These are phyloP conservation scores for Talaromyces atroroseus DNA, from an alignment of 2,329 filamentous ascomycete genomes.

Conservation along the genomic window DNA sequence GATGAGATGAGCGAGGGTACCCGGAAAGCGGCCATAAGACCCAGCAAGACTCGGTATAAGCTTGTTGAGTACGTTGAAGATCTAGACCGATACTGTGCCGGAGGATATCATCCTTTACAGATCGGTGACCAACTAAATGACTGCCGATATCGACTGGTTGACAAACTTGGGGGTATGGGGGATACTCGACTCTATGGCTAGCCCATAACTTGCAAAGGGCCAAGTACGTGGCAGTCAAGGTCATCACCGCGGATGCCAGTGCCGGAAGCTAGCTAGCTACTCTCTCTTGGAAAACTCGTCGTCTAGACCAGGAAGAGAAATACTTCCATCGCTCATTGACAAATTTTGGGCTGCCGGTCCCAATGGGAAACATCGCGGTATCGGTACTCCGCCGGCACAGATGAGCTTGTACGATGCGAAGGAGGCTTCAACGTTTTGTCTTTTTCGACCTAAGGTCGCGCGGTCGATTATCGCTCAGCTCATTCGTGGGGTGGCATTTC, in stretches of 20 bases:
- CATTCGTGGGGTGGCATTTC: constrained; percentile 1
- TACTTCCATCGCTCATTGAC: constrained; percentile 15
- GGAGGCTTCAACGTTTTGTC: constrained; percentile 22
- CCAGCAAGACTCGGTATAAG: constrained; percentile 16
- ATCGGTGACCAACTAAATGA: constrained; percentile 26
- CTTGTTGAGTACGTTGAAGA: constrained; percentile 26
- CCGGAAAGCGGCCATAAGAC: no score
- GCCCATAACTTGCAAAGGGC: constrained; percentile 26
- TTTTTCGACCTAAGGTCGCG: constrained; percentile 24
- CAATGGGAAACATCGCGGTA: not conserved
- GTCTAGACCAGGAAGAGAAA: not conserved
- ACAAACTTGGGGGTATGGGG: constrained; percentile 40
- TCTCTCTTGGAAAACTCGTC: not conserved
- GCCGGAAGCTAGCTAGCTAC: constrained; percentile 19
- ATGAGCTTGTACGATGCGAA: constrained; percentile 22
- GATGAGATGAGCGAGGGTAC: no score
- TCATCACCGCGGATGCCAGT: constrained; percentile 19
- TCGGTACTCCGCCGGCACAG: constrained; percentile 14
- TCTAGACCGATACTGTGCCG: not conserved
- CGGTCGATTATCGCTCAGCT: constrained; percentile 20
- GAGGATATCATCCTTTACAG: constrained; percentile 25
- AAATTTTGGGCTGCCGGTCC: constrained; percentile 24
- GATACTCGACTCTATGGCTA: constrained; percentile 40
- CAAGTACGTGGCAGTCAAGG: constrained; percentile 28
- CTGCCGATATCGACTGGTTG: constrained; percentile 33